Percentiles rank a stretch among this genome's conserved stretches.
phyloP scores from a whole-genome alignment of 2,329 filamentous ascomycete genomes.

The Pestalotiopsis sp. region DNA sequence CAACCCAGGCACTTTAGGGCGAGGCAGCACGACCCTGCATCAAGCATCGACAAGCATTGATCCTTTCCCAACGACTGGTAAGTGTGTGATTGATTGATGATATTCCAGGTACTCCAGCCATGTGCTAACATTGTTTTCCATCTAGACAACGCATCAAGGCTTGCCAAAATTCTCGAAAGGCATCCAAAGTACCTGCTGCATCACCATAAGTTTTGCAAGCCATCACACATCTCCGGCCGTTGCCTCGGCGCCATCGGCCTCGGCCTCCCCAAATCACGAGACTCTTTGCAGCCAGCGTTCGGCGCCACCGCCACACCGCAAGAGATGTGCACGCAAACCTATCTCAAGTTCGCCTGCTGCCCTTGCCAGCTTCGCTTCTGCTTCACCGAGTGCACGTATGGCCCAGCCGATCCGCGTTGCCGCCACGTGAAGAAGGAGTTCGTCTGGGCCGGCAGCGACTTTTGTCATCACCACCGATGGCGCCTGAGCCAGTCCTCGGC shows the following conservation, averaged over 20 bases:
- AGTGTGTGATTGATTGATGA: background rate
- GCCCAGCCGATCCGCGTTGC: slow-evolving; percentile 20
- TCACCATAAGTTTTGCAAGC: background rate
- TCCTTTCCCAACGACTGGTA: background rate
- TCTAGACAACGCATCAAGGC: background rate
- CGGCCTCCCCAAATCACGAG: background rate
- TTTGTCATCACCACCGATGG: slow-evolving; percentile 18
- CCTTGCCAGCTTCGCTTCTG: slow-evolving; percentile 23
- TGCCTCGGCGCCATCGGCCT: background rate
- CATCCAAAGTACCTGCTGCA: background rate
- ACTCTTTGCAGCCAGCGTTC: background rate
- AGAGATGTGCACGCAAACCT: slow-evolving; percentile 24
- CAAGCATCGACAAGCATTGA: background rate
- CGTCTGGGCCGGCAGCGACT: slow-evolving; percentile 19
- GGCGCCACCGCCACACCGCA: background rate
- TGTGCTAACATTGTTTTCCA: background rate
- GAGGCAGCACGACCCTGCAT: background rate
- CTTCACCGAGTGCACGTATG: slow-evolving; percentile 21
- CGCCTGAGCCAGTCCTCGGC: slow-evolving; percentile 1
- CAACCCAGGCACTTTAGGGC: background rate
- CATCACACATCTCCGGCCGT: background rate
- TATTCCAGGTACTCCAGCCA: background rate
- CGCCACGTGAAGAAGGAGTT: slow-evolving; percentile 15
- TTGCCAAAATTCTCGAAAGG: background rate
- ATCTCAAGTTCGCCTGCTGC: slow-evolving; percentile 20